phyloP scores from a whole-genome alignment of 352 stramenopile species.

The Pythium sp. region DNA sequence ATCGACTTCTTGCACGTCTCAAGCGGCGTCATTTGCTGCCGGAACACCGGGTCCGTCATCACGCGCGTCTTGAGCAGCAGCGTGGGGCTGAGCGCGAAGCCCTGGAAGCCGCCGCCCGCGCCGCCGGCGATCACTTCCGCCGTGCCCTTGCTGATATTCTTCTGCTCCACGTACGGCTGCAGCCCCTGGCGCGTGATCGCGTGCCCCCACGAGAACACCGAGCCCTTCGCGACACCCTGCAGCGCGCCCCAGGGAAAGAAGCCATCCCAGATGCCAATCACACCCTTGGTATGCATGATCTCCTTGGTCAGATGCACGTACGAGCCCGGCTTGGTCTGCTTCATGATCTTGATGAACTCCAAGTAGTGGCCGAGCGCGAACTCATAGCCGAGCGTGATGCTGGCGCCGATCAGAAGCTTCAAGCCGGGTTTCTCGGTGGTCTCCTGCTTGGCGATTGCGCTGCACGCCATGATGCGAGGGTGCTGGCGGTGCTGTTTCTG shows the following conservation, averaged over 20 bases:
- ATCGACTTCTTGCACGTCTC: constrained; percentile 84
- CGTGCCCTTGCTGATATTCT: constrained; percentile 47
- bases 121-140: constrained; percentile 87
- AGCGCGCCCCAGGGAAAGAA: constrained; percentile 92
- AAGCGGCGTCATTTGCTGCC: constrained; percentile 82
- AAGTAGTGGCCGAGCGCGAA: constrained; percentile 87
- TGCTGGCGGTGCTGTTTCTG: constrained; percentile 19
- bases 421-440: constrained; percentile 49
- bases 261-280: constrained; percentile 90
- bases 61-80: constrained; percentile 94
- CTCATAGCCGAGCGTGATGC: constrained; percentile 89
- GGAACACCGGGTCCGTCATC: constrained; percentile 93
- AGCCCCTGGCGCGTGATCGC: constrained; percentile 59
- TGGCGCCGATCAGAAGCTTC: constrained; percentile 83
- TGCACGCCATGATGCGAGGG: constrained; percentile 9
- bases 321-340: constrained; percentile 82
- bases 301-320: constrained; percentile 77
- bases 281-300: constrained; percentile 88
- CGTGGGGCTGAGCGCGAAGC: constrained; percentile 90
- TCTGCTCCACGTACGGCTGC: constrained; percentile 53
- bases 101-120: constrained; percentile 89
- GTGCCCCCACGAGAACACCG: constrained; percentile 90
- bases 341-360: constrained; percentile 95
- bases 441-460: constrained; percentile 12
- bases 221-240: constrained; percentile 88